These are phyloP conservation scores for Entonaema liquescens DNA, from an alignment of 495 filamentous ascomycete species.

Conservation along the genomic window DNA sequence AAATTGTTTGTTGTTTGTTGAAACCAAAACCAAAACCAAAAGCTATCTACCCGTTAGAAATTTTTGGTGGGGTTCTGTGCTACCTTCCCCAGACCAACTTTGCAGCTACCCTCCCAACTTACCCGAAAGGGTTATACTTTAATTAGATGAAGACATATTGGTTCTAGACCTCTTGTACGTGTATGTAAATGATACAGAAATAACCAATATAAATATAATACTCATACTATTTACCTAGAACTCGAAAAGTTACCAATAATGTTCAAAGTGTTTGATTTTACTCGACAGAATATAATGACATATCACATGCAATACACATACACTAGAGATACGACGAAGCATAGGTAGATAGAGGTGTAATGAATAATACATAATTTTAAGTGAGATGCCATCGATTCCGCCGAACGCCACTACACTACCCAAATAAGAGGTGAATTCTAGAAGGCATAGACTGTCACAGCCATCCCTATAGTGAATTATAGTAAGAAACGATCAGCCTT, in stretches of 20 bases:
- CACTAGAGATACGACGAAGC: too few species aligned
- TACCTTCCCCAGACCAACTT: constrained; percentile 3
- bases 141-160: not conserved
- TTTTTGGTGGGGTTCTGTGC: constrained; percentile 40
- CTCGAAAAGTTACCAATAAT: too few species aligned
- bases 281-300: too few species aligned
- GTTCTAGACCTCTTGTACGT: too few species aligned
- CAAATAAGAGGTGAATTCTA: constrained; percentile 23
- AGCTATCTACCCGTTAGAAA: constrained; percentile 28
- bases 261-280: too few species aligned
- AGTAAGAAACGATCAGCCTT: constrained; percentile 1
- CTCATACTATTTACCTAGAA: too few species aligned
- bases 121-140: constrained; percentile 2
- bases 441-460: not conserved
- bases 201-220: too few species aligned
- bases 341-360: not conserved
- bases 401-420: constrained; percentile 5
- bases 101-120: constrained; percentile 3
- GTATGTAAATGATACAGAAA: too few species aligned
- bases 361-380: not conserved
- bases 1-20: not conserved
- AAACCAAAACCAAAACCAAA: not conserved
- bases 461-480: constrained; percentile 18
- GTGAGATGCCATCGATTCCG: not conserved
- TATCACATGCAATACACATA: too few species aligned